Conservation (phyloP, 2,329 filamentous ascomycete genomes). For the Aspergillus terreus region DNA sequence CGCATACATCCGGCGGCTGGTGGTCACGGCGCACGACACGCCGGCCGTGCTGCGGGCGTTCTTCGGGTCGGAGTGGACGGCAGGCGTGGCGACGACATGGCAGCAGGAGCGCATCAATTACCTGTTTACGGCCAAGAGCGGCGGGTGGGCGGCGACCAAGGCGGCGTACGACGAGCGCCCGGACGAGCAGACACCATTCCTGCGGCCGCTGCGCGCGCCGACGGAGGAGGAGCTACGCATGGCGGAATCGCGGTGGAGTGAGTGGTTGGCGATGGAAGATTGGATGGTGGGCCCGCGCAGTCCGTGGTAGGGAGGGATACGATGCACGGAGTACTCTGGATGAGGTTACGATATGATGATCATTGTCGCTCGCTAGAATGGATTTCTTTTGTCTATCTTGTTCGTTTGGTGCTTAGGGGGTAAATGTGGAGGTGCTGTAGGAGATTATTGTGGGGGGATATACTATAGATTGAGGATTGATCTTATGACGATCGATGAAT, state of each 20-base stretch:
- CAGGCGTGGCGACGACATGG: conserved; percentile 75
- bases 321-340: conserved; percentile 9
- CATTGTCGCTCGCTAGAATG: conserved; percentile 2
- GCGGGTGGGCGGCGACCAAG: conserved; percentile 85
- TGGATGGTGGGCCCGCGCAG: conserved; percentile 85
- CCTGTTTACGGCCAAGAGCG: conserved; percentile 89
- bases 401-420: too few relatives aligned
- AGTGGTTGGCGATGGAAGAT: conserved; percentile 95
- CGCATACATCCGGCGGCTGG: conserved; percentile 84
- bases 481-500: background rate
- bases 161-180: conserved; percentile 81
- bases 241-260: conserved; percentile 83
- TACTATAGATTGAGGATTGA: background rate
- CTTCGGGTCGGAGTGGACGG: conserved; percentile 83
- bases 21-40: conserved; percentile 91
- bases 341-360: conserved; percentile 22
- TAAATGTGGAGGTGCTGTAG: too few relatives aligned
- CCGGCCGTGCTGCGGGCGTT: conserved; percentile 79
- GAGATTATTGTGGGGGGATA: too few relatives aligned
- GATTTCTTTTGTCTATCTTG: background rate
- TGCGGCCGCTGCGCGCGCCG: conserved; percentile 72
- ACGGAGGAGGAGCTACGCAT: conserved; percentile 73
- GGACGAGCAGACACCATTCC: conserved; percentile 79
- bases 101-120: conserved; percentile 90
- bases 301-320: conserved; percentile 26